A percentile compares a stretch with the other conserved stretches of the same genome.
Evolutionary conservation across 139 green algal genomes (phyloP).

Genomic region (Asterochloris sp.): DNA sequence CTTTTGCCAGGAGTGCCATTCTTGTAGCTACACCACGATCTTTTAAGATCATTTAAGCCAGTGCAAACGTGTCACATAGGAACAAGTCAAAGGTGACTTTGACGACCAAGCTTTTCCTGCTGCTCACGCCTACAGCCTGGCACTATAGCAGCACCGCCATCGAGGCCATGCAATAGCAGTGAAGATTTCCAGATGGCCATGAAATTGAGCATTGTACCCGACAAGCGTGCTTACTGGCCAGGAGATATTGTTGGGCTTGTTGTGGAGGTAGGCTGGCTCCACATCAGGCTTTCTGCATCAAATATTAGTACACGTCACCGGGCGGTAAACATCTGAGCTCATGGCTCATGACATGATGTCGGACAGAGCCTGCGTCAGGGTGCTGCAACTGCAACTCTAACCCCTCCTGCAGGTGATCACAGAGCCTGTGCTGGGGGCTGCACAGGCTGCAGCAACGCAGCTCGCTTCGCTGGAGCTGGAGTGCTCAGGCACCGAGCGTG

Average conservation of each 20-base stretch:
- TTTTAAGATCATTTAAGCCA: too few relatives aligned
- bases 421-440: constrained; percentile 6
- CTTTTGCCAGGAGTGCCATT: too few relatives aligned
- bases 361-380: neutral
- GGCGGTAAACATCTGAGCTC: neutral
- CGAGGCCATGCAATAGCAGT: too few relatives aligned
- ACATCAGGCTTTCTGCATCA: neutral
- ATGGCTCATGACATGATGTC: neutral
- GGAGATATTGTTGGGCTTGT: constrained; percentile 7
- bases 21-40: too few relatives aligned
- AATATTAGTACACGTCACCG: neutral
- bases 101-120: too few relatives aligned
- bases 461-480: constrained; percentile 9
- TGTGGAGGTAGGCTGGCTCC: constrained; percentile 8
- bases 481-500: constrained; percentile 3
- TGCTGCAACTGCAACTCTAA: neutral
- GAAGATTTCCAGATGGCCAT: neutral
- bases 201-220: neutral
- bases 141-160: too few relatives aligned
- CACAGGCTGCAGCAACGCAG: constrained; percentile 4
- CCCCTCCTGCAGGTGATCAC: constrained; percentile 13
- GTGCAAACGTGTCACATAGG: too few relatives aligned
- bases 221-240: constrained; percentile 7
- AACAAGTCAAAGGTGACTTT: too few relatives aligned
- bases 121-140: too few relatives aligned